These are phyloP conservation scores for Lichina pygmaea DNA, from an alignment of 495 filamentous ascomycete genomes.

Conservation along the genomic window DNA sequence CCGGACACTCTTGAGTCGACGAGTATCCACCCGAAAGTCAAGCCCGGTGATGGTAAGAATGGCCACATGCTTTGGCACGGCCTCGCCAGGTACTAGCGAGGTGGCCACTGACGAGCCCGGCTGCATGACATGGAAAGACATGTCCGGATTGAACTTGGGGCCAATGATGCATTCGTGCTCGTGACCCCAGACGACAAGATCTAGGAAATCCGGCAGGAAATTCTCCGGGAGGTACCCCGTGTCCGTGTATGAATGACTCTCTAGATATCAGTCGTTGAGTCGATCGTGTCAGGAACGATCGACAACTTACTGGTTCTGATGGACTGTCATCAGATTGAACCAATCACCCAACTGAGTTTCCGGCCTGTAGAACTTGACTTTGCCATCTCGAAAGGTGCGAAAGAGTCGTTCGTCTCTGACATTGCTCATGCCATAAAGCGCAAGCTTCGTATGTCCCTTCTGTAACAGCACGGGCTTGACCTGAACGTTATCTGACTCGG, in stretches of 20 bases:
- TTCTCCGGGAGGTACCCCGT: slow-evolving; percentile 84
- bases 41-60: slow-evolving; percentile 63
- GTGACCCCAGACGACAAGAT: slow-evolving; percentile 89
- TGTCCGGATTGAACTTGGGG: slow-evolving; percentile 56
- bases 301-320: slow-evolving; percentile 56
- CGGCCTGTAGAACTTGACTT: slow-evolving; percentile 81
- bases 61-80: slow-evolving; percentile 71
- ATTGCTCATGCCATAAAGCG: slow-evolving; percentile 88
- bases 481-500: slow-evolving; percentile 74
- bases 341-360: slow-evolving; percentile 63
- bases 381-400: slow-evolving; percentile 74
- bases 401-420: slow-evolving; percentile 87
- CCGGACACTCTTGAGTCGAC: slow-evolving; percentile 64
- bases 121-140: slow-evolving; percentile 84
- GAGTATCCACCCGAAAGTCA: slow-evolving; percentile 55
- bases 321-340: slow-evolving; percentile 90
- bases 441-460: slow-evolving; percentile 82
- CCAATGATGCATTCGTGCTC: slow-evolving; percentile 93
- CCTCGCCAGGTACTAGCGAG: slow-evolving; percentile 71
- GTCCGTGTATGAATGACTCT: slow-evolving; percentile 50
- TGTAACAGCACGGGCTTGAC: slow-evolving; percentile 80
- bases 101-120: slow-evolving; percentile 91
- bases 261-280: background rate
- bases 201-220: slow-evolving; percentile 75
- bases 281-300: background rate